Percentiles rank a stretch among this genome's conserved stretches.
These are phyloP conservation scores for Hypoxylon crocopeplum DNA, from an alignment of 495 filamentous ascomycete species.

Conservation along the genomic window DNA sequence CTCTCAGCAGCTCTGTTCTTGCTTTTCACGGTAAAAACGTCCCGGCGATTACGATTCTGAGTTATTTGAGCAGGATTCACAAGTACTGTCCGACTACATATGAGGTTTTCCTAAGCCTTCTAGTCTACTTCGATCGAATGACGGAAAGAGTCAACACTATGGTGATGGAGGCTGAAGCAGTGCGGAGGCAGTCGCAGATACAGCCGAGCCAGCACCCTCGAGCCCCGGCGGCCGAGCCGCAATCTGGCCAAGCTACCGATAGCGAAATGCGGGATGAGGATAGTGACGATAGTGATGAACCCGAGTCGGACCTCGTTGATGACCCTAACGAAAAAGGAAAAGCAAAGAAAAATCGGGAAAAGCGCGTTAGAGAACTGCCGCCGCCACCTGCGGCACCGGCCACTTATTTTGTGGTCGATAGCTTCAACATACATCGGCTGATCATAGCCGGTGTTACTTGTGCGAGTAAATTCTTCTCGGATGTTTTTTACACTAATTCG, in stretches of 20 bases:
- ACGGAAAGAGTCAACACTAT: constrained; percentile 87
- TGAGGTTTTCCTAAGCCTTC: constrained; percentile 92
- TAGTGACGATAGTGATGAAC: constrained; percentile 41
- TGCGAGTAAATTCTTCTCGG: constrained; percentile 99
- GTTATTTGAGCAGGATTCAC: constrained; percentile 95
- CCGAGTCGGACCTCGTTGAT: constrained; percentile 50
- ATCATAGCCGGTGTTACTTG: constrained; percentile 98
- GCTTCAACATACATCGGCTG: constrained; percentile 97
- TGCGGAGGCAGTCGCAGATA: constrained; percentile 35
- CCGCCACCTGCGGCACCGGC: constrained; percentile 53
- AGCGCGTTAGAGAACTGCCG: constrained; percentile 37
- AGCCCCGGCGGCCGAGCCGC: neutral
- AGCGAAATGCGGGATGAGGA: constrained; percentile 48
- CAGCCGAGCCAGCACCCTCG: constrained; percentile 30
- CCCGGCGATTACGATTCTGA: constrained; percentile 94
- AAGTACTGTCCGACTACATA: constrained; percentile 99
- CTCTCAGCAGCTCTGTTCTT: constrained; percentile 86
- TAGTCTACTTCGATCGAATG: constrained; percentile 99
- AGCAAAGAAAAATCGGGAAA: constrained; percentile 8
- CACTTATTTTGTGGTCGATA: constrained; percentile 94
- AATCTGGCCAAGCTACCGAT: constrained; percentile 27
- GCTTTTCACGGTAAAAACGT: constrained; percentile 99
- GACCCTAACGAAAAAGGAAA: constrained; percentile 43
- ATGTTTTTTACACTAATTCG: constrained; percentile 99
- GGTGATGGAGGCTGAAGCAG: constrained; percentile 54